These are phyloP conservation scores for Hypoxylon fragiforme DNA, from an alignment of 495 filamentous ascomycete genomes.

Conservation along the genomic window DNA sequence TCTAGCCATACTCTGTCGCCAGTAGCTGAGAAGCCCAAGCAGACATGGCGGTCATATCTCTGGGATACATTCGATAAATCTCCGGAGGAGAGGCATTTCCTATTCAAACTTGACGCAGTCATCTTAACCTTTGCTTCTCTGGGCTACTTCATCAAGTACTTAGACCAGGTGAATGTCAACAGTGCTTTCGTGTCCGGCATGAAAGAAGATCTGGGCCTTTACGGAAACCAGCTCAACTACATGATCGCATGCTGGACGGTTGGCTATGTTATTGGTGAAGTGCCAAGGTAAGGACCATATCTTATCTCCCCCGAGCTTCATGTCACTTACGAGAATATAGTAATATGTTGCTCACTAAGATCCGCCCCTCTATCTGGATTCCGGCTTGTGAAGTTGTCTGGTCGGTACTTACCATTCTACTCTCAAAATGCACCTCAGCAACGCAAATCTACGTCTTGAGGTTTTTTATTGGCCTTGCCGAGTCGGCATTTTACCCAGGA, in stretches of 20 bases:
- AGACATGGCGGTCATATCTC: constrained; percentile 47
- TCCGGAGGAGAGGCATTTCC: constrained; percentile 59
- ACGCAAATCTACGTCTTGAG: constrained; percentile 59
- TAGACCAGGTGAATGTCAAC: constrained; percentile 62
- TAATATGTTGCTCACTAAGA: constrained; percentile 45
- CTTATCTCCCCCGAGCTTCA: constrained; percentile 16
- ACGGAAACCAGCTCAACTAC: constrained; percentile 56
- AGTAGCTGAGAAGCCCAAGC: constrained; percentile 28
- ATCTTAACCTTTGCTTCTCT: constrained; percentile 59
- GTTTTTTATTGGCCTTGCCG: constrained; percentile 62
- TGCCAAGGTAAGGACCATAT: constrained; percentile 48
- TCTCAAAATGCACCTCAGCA: constrained; percentile 50
- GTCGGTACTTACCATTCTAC: constrained; percentile 56
- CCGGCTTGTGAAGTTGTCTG: constrained; percentile 60
- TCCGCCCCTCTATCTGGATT: constrained; percentile 63
- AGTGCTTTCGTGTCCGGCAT: constrained; percentile 63
- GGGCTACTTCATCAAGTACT: constrained; percentile 62
- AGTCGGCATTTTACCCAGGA: constrained; percentile 49
- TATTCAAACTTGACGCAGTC: constrained; percentile 62
- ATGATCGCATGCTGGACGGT: constrained; percentile 62
- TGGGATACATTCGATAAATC: constrained; percentile 68
- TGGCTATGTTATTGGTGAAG: constrained; percentile 65
- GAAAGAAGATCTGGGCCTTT: constrained; percentile 62
- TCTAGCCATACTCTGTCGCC: constrained; percentile 15
- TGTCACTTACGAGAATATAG: constrained; percentile 20